These are phyloP conservation scores for Stagonosporopsis tanaceti DNA, from an alignment of 2,329 filamentous ascomycete species.

Conservation along the genomic window DNA sequence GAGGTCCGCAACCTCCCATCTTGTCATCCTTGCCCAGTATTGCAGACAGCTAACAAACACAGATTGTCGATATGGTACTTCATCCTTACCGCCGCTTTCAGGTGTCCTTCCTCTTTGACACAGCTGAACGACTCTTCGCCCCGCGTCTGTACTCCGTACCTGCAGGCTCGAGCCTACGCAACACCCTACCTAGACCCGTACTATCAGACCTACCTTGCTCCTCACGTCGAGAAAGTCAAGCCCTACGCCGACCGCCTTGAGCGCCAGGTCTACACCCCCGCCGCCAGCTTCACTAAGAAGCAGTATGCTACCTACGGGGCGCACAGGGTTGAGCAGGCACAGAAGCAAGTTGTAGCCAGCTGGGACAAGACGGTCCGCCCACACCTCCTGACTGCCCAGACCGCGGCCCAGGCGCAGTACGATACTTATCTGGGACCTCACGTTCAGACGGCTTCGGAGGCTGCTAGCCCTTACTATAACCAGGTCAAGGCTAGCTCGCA, in stretches of 20 bases:
- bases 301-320: slow-evolving; percentile 75
- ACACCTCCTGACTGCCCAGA: slow-evolving; percentile 71
- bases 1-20: slow-evolving; percentile 31
- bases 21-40: no score
- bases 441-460: slow-evolving; percentile 67
- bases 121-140: slow-evolving; percentile 75
- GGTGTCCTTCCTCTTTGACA: slow-evolving; percentile 76
- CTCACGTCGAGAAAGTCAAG: slow-evolving; percentile 77
- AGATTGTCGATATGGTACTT: slow-evolving; percentile 85
- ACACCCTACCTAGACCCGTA: slow-evolving; percentile 83
- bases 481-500: slow-evolving; percentile 68
- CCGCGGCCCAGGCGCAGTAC: slow-evolving; percentile 71
- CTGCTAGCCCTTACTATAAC: slow-evolving; percentile 75
- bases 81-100: slow-evolving; percentile 80
- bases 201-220: slow-evolving; percentile 83
- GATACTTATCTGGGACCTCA: slow-evolving; percentile 75
- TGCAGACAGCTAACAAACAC: slow-evolving; percentile 17
- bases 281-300: slow-evolving; percentile 67
- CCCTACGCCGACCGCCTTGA: slow-evolving; percentile 73
- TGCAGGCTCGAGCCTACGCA: slow-evolving; percentile 70
- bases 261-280: slow-evolving; percentile 71
- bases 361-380: slow-evolving; percentile 84
- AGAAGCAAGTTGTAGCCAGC: slow-evolving; percentile 71
- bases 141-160: slow-evolving; percentile 81
- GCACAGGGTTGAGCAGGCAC: slow-evolving; percentile 73